Evolutionary conservation across 2,329 filamentous ascomycete species (phyloP).

Genomic region (Trichophyton benhamiae): DNA sequence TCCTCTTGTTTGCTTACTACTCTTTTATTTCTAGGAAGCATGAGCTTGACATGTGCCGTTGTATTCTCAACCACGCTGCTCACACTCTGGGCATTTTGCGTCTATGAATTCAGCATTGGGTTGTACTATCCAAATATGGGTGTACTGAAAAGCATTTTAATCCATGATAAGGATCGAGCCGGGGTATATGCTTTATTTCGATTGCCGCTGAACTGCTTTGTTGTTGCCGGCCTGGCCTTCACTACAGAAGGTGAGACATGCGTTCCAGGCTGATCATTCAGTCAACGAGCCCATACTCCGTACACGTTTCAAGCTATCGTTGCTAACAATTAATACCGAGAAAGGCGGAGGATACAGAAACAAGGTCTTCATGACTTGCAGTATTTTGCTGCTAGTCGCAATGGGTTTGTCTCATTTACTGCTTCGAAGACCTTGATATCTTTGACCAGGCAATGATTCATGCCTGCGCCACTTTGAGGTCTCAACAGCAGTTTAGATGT

Average conservation of each 20-base stretch:
- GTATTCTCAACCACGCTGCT: slow-evolving; percentile 29
- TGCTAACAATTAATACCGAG: not conserved
- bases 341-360: slow-evolving; percentile 19
- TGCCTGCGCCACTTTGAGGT: not conserved
- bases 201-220: slow-evolving; percentile 47
- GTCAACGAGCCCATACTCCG: not conserved
- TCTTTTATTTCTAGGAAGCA: slow-evolving; percentile 27
- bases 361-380: slow-evolving; percentile 22
- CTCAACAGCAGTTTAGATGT: not conserved
- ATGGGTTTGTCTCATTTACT: slow-evolving; percentile 6
- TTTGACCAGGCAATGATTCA: not conserved
- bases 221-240: slow-evolving; percentile 39
- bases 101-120: slow-evolving; percentile 47
- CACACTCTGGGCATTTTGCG: slow-evolving; percentile 45
- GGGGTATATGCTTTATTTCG: slow-evolving; percentile 47
- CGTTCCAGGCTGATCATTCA: not conserved
- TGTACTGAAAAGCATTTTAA: slow-evolving; percentile 42
- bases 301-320: not conserved
- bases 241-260: slow-evolving; percentile 31
- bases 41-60: slow-evolving; percentile 34
- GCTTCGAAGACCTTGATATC: not conserved
- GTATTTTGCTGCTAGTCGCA: slow-evolving; percentile 12
- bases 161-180: slow-evolving; percentile 44
- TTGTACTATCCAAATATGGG: slow-evolving; percentile 47
- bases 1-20: slow-evolving; percentile 28